Evolutionary conservation across 2,329 filamentous ascomycete genomes (phyloP).

Genomic region (Paradendryphiella salina): DNA sequence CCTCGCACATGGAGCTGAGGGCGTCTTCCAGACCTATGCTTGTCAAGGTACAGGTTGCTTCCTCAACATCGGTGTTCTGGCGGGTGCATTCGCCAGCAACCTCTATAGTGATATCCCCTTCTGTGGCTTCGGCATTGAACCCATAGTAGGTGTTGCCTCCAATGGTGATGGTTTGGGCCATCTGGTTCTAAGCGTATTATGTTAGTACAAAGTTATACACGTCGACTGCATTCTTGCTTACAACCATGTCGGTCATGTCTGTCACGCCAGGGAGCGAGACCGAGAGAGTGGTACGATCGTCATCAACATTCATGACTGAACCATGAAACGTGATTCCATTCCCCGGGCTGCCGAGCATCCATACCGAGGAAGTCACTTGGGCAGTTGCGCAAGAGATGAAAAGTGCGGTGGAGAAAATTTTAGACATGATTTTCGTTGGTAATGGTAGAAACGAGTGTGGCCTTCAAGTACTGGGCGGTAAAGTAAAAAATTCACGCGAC

Average conservation of each 20-base stretch:
- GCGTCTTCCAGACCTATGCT: constrained; percentile 11
- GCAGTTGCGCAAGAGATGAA: constrained; percentile 30
- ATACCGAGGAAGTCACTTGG: constrained; percentile 35
- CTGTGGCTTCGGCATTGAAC: constrained; percentile 15
- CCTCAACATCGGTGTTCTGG: constrained; percentile 12
- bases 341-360: constrained; percentile 26
- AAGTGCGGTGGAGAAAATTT: constrained; percentile 24
- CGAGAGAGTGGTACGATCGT: constrained; percentile 27
- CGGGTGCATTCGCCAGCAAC: constrained; percentile 20
- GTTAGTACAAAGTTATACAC: background rate
- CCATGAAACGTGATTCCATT: constrained; percentile 20
- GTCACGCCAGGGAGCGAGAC: constrained; percentile 7
- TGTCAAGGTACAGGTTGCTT: constrained; percentile 21
- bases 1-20: constrained; percentile 15
- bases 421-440: constrained; percentile 25
- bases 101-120: constrained; percentile 9
- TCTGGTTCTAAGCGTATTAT: background rate
- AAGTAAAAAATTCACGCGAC: background rate
- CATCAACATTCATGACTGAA: constrained; percentile 27
- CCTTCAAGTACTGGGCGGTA: background rate
- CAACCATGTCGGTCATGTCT: constrained; percentile 1
- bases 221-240: constrained; percentile 1
- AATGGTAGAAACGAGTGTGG: background rate
- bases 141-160: constrained; percentile 26
- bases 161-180: constrained; percentile 14